Evolutionary conservation across 441 rosid species (phyloP).

Genomic region (Populus hybrid): DNA sequence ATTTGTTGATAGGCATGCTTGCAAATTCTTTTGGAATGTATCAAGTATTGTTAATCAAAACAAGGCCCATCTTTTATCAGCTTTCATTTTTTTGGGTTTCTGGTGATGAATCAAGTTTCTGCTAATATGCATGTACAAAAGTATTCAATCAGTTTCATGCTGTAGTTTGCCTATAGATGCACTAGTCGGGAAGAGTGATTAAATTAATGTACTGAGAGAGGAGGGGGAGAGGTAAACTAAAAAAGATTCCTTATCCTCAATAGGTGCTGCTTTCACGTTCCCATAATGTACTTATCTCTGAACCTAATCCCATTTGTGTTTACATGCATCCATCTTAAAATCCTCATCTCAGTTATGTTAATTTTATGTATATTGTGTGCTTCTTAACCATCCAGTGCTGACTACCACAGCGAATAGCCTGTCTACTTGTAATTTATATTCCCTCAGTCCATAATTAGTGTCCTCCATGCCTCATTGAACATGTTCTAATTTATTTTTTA

Average conservation of each 20-base stretch:
- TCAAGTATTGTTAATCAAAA: not conserved
- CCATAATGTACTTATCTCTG: not conserved
- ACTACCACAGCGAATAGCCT: not conserved
- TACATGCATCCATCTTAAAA: not conserved
- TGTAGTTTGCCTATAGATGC: not conserved
- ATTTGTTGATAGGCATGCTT: constrained; percentile 2
- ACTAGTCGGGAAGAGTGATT: not conserved
- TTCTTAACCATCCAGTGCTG: not conserved
- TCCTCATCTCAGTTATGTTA: not conserved
- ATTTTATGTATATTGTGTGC: not conserved
- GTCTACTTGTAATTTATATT: not conserved
- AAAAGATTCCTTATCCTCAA: not conserved
- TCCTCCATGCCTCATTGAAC: too few species aligned
- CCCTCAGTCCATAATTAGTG: not conserved
- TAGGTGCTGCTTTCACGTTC: not conserved
- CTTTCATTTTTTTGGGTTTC: not conserved
- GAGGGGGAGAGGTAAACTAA: not conserved
- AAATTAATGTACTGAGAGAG: not conserved
- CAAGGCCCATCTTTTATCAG: not conserved
- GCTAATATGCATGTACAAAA: not conserved
- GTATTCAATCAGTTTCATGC: not conserved
- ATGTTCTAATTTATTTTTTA: too few species aligned
- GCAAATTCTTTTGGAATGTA: constrained; percentile 6
- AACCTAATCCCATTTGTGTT: not conserved
- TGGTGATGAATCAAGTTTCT: not conserved